Evolutionary conservation across 176 grass and related monocot species (phyloP).

Genomic region (Pharus latifolius): DNA sequence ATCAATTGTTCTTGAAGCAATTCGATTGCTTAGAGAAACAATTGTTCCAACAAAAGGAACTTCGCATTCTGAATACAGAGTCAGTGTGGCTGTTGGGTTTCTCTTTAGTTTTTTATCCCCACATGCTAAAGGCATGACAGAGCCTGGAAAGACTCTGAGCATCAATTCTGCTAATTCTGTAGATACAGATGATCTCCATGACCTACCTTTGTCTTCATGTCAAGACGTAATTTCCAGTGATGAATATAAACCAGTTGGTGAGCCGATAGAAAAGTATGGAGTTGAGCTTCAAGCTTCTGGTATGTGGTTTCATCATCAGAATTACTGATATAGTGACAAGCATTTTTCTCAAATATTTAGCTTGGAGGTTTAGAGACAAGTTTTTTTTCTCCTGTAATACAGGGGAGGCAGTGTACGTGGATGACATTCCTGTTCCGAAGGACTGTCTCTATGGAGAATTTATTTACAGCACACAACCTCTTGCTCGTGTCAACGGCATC

Average conservation of each 20-base stretch:
- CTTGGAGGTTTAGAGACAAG: too few relatives aligned
- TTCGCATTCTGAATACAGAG: slow-evolving; percentile 21
- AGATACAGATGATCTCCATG: neutral
- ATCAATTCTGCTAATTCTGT: neutral
- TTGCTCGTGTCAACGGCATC: slow-evolving; percentile 7
- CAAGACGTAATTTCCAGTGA: slow-evolving; percentile 9
- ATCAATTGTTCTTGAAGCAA: slow-evolving; percentile 22
- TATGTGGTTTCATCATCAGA: neutral
- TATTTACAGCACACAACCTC: slow-evolving; percentile 16
- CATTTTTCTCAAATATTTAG: too few relatives aligned
- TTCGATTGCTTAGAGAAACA: slow-evolving; percentile 22
- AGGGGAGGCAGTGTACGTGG: slow-evolving; percentile 33
- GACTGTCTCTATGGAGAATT: slow-evolving; percentile 30
- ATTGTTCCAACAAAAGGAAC: slow-evolving; percentile 20
- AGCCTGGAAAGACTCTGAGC: neutral
- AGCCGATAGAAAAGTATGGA: slow-evolving; percentile 17
- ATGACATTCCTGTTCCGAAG: too few relatives aligned
- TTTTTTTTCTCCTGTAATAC: too few relatives aligned
- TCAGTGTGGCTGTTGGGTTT: slow-evolving; percentile 24
- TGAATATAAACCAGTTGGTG: slow-evolving; percentile 24
- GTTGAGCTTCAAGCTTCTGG: slow-evolving; percentile 38
- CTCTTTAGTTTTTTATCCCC: slow-evolving; percentile 21
- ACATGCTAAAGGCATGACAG: neutral
- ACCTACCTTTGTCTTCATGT: slow-evolving; percentile 6
- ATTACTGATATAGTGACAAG: too few relatives aligned